Percentiles rank a stretch among this genome's conserved stretches.
Conservation (phyloP, 257 asterid species). For the Nicotiana tomentosiformis region DNA sequence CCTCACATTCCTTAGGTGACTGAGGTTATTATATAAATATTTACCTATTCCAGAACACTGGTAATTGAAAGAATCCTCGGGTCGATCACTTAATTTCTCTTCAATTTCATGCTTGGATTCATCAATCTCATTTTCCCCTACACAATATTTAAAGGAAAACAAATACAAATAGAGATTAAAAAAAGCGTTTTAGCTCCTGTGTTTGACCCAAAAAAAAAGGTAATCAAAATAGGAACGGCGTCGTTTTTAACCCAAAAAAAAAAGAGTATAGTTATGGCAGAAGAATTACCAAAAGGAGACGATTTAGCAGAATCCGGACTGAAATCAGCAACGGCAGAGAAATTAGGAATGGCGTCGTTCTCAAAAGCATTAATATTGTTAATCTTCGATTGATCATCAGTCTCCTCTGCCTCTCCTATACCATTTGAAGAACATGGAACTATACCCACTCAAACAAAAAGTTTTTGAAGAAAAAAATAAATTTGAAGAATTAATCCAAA, state of each 20-base stretch:
- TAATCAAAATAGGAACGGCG: constrained; percentile 21
- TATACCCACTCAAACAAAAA: neutral
- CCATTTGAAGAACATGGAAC: neutral
- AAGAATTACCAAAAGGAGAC: constrained; percentile 4
- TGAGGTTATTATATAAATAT: neutral
- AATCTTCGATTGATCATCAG: neutral
- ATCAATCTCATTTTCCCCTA: neutral
- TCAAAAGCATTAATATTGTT: neutral
- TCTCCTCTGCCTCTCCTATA: constrained; percentile 14
- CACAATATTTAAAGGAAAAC: neutral
- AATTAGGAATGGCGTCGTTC: constrained; percentile 19
- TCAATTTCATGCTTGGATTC: neutral
- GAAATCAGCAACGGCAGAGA: constrained; percentile 1
- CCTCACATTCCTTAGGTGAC: too few species aligned
- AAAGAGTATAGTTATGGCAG: neutral
- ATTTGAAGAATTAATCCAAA: too few species aligned
- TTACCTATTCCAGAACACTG: constrained; percentile 22
- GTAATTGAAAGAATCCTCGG: neutral
- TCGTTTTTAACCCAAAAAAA: neutral
- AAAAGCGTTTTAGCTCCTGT: neutral
- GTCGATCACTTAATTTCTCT: neutral
- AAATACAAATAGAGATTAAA: neutral
- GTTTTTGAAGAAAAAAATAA: neutral
- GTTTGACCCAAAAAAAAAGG: neutral
- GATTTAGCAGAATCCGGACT: constrained; percentile 21